Evolutionary conservation across 306 rosid genomes (phyloP).

Genomic region (Senna tora): DNA sequence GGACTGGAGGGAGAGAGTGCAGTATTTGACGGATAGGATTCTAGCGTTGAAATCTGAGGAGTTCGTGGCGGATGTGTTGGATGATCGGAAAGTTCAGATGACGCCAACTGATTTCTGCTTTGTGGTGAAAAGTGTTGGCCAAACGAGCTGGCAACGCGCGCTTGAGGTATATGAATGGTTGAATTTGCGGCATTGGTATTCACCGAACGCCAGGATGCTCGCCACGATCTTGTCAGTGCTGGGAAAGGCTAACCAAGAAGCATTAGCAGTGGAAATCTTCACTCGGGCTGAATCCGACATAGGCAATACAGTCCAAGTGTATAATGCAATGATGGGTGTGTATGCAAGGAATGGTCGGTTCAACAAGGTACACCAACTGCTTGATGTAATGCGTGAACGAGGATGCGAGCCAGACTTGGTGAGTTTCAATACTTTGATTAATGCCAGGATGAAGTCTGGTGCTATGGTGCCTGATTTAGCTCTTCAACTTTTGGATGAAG

Average conservation of each 20-base stretch:
- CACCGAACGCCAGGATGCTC: constrained; percentile 90
- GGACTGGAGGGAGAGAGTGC: constrained; percentile 92
- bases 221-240: constrained; percentile 82
- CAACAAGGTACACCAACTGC: constrained; percentile 62
- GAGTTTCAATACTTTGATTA: constrained; percentile 87
- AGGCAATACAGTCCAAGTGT: constrained; percentile 77
- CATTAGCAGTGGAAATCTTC: constrained; percentile 80
- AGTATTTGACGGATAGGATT: constrained; percentile 71
- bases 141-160: constrained; percentile 74
- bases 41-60: constrained; percentile 67
- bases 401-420: constrained; percentile 88
- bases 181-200: constrained; percentile 80
- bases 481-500: constrained; percentile 68
- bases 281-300: constrained; percentile 55
- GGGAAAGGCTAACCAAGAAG: constrained; percentile 90
- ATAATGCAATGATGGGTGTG: constrained; percentile 95
- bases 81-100: constrained; percentile 75
- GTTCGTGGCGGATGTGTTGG: constrained; percentile 83
- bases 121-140: constrained; percentile 89
- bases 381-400: constrained; percentile 69
- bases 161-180: constrained; percentile 94
- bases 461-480: constrained; percentile 68
- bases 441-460: constrained; percentile 79
- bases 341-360: constrained; percentile 77
- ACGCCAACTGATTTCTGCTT: constrained; percentile 90